A percentile compares a stretch with the other conserved stretches of the same genome.
Evolutionary conservation across 441 rosid genomes (phyloP).

Genomic region (Pelargonium cotyledonis): DNA sequence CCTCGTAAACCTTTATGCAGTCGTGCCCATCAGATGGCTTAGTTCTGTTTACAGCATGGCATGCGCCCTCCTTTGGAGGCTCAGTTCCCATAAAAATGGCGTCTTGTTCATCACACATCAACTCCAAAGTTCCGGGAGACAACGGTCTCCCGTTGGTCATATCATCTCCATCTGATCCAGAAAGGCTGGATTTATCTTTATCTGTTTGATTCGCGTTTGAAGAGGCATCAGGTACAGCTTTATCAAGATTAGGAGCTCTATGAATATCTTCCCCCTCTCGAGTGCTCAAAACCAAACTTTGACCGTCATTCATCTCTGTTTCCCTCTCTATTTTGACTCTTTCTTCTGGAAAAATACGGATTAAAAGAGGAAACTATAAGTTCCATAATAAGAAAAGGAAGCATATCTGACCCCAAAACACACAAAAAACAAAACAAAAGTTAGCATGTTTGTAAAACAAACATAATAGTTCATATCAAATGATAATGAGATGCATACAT

Average conservation of each 20-base stretch:
- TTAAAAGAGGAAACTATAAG: conserved; percentile 7
- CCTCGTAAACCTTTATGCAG: conserved; percentile 40
- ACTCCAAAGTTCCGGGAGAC: conserved; percentile 56
- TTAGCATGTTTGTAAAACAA: neutral
- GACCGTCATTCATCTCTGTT: conserved; percentile 20
- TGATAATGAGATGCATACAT: neutral
- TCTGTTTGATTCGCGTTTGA: conserved; percentile 26
- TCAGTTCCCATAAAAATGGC: conserved; percentile 29
- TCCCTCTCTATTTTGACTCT: conserved; percentile 19
- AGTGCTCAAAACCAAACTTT: conserved; percentile 21
- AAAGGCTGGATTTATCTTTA: conserved; percentile 26
- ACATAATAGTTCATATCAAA: neutral
- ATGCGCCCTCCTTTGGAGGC: conserved; percentile 25
- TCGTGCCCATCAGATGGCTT: conserved; percentile 25
- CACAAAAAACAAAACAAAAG: neutral
- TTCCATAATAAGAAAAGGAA: neutral
- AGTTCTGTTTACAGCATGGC: conserved; percentile 18
- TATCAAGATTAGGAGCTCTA: conserved; percentile 26
- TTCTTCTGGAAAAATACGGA: conserved; percentile 23
- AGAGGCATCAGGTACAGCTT: conserved; percentile 22
- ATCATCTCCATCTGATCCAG: conserved; percentile 22
- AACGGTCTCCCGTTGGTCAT: conserved; percentile 34
- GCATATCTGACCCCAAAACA: neutral
- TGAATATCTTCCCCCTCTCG: conserved; percentile 26
- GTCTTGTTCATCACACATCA: conserved; percentile 59